Evolutionary conservation across 441 rosid genomes (phyloP), one percentile per base, ranked within the genome.

Genomic region (Aquilaria agallochum): DNA sequence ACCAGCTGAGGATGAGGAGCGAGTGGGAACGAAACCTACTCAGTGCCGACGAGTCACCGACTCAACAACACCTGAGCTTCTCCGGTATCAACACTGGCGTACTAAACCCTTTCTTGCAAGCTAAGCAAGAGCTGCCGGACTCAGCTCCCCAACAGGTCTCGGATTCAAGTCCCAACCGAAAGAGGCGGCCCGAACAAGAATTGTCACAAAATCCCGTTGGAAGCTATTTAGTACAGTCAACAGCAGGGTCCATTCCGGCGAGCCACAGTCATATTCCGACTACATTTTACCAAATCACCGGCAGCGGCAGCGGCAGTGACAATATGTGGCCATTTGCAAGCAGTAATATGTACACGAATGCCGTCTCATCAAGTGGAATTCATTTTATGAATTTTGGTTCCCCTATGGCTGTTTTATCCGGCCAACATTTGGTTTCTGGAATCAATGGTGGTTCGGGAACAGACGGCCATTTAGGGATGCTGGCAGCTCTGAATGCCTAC

Each of bases 311-410:
- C 7, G 56, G 66, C 9, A 68, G 72, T 15, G 86, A 83, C 55
- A 73, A 80, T 8, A 44, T 72, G 66, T 72, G 78, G 80, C 63
- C 90, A 45, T 82, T 82, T 68, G 67, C 84, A 11, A 55, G 66
- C 45, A 40, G 55, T 55, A 75, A 70, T 55, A 66, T 77, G 62
- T 76, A 78, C 64, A 69, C 85, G 40, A 77, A 79, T 8, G 64
- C 76, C 9, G 62, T 70, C 27, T 20, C 27, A 74, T 71, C 89
- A 13, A 78, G 77, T 58, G 90, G 93, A 51, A 67, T 90, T 58
- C 97, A 87, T 80, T 75, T 90, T 55, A 82, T 90, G 97, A 87
- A 90, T 60, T 85, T 88, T 63, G 83, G 83, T 11, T 61, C 89
- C 31, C 92, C 90, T 0, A 75, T 90, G 79, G 84, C 95, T 66